Conservation (phyloP, 225 moss, liverwort and hornwort species). For the Straminergon stramineum region DNA sequence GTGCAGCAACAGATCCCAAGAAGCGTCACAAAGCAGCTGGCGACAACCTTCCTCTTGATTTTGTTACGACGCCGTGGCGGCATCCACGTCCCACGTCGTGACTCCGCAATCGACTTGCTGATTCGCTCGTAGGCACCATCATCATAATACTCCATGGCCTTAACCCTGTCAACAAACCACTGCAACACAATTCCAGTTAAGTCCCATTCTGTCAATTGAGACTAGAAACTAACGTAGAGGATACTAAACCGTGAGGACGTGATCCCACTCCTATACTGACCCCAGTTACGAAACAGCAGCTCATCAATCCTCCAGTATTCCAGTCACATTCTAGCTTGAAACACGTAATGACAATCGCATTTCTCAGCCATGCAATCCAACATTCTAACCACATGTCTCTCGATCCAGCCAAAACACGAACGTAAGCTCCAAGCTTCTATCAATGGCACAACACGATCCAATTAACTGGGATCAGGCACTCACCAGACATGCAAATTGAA, state of each 20-base stretch:
- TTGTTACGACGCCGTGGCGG: constrained; percentile 1
- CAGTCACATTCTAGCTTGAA: neutral
- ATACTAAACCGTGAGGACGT: neutral
- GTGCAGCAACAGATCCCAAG: constrained; percentile 12
- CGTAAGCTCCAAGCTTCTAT: neutral
- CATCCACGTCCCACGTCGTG: constrained; percentile 7
- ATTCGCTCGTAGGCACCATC: constrained; percentile 7
- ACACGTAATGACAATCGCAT: neutral
- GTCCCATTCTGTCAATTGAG: neutral
- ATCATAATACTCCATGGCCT: neutral
- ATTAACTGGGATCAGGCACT: neutral
- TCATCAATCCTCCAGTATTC: neutral
- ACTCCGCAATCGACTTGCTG: neutral
- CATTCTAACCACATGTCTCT: neutral
- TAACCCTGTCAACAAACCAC: neutral
- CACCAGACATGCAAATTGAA: neutral
- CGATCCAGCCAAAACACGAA: neutral
- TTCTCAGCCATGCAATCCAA: neutral
- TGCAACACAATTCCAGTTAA: neutral
- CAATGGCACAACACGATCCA: neutral
- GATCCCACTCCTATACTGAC: neutral
- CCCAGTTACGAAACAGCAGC: neutral
- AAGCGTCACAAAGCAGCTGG: constrained; percentile 8
- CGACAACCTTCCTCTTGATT: constrained; percentile 14
- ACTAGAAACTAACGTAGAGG: neutral